Conservation (phyloP, 768 basidiomycete species). For the Suillus paluster region DNA sequence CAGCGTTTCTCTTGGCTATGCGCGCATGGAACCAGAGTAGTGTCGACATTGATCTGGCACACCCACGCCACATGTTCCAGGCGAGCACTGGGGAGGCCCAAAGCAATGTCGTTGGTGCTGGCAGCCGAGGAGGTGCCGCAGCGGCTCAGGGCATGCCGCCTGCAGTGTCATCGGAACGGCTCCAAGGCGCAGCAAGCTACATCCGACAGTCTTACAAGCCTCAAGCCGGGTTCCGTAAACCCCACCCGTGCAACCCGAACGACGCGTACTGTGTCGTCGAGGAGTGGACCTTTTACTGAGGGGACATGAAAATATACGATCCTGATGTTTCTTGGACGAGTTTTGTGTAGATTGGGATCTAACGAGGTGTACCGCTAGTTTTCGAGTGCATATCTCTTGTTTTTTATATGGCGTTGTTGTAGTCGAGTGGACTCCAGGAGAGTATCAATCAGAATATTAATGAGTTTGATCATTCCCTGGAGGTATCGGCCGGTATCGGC, state of each 20-base stretch:
- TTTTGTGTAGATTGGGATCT: background rate
- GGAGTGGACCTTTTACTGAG: constrained; percentile 60
- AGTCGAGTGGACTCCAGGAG: constrained; percentile 17
- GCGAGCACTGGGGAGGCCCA: constrained; percentile 38
- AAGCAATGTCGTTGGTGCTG: constrained; percentile 38
- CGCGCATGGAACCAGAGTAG: constrained; percentile 40
- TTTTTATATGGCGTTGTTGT: constrained; percentile 23
- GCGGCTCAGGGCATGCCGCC: constrained; percentile 25
- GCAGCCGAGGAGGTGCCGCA: constrained; percentile 30
- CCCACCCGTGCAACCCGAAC: constrained; percentile 60
- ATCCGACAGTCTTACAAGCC: constrained; percentile 33
- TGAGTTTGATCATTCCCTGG: background rate
- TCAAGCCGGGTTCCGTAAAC: constrained; percentile 39
- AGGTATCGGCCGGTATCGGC: constrained; percentile 10
- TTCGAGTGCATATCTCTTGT: constrained; percentile 25
- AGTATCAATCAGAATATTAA: background rate
- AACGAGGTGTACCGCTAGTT: constrained; percentile 8
- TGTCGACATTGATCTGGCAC: constrained; percentile 32
- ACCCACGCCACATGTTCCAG: constrained; percentile 37
- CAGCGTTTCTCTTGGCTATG: constrained; percentile 49
- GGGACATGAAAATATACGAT: background rate
- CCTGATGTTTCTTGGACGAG: too few relatives aligned
- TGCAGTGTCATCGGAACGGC: constrained; percentile 20
- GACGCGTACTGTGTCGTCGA: constrained; percentile 74
- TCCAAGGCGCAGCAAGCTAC: constrained; percentile 10